A percentile compares a stretch with the other conserved stretches of the same genome.
These are phyloP conservation scores for Pseudopyrenochaeta lycopersici DNA, from an alignment of 2,329 filamentous ascomycete genomes.

Conservation along the genomic window DNA sequence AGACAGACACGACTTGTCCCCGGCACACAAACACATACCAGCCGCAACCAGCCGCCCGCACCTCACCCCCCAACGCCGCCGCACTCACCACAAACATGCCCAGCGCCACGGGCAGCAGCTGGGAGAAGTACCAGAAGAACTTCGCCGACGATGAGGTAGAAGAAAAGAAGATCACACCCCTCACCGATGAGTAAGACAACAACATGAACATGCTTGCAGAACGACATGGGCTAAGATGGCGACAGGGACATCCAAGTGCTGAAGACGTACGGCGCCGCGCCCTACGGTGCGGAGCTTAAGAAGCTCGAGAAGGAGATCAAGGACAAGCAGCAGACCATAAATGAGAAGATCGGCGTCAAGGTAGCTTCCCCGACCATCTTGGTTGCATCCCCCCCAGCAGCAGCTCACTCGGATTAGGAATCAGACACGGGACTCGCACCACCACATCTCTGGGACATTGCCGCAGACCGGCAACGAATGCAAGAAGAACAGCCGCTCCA, in stretches of 20 bases:
- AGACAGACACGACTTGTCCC: neutral
- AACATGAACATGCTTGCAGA: neutral
- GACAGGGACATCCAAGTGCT: slow-evolving; percentile 96
- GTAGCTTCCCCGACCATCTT: slow-evolving; percentile 6
- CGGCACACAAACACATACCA: neutral
- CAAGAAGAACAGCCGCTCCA: slow-evolving; percentile 97
- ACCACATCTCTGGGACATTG: slow-evolving; percentile 98
- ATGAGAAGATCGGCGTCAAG: slow-evolving; percentile 86
- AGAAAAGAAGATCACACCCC: slow-evolving; percentile 99
- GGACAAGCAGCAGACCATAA: slow-evolving; percentile 96
- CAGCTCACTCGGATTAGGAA: slow-evolving; percentile 67
- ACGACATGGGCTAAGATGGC: slow-evolving; percentile 39
- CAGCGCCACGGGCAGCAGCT: slow-evolving; percentile 90
- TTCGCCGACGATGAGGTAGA: slow-evolving; percentile 96
- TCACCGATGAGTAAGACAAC: slow-evolving; percentile 85
- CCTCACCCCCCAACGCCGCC: slow-evolving; percentile 13
- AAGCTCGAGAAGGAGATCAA: slow-evolving; percentile 99
- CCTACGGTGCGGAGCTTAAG: slow-evolving; percentile 92
- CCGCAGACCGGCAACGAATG: slow-evolving; percentile 98
- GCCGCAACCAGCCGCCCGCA: slow-evolving; percentile 1
- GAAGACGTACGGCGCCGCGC: slow-evolving; percentile 97
- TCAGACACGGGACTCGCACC: slow-evolving; percentile 98
- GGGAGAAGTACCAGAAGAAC: slow-evolving; percentile 99
- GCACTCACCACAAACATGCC: slow-evolving; percentile 68
- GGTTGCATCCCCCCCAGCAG: neutral